Evolutionary conservation across 176 grass and related monocot species (phyloP).

Genomic region (Triticum turgidum): DNA sequence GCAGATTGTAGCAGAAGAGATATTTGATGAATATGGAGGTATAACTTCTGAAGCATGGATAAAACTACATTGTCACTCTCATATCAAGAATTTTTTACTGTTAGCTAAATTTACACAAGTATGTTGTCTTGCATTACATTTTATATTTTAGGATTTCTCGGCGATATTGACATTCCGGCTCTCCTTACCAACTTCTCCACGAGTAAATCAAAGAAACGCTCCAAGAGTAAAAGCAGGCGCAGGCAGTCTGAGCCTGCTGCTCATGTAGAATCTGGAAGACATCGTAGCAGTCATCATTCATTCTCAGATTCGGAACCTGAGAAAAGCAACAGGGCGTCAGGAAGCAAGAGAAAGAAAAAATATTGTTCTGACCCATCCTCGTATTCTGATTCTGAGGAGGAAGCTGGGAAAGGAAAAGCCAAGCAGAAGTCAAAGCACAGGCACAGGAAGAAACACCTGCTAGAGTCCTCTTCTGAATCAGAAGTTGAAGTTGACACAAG

Average conservation of each 20-base stretch:
- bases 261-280: constrained; percentile 28
- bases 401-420: constrained; percentile 46
- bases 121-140: neutral
- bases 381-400: constrained; percentile 42
- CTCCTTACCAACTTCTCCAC: constrained; percentile 68
- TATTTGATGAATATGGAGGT: constrained; percentile 99
- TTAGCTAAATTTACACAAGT: constrained; percentile 4
- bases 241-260: constrained; percentile 20
- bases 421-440: constrained; percentile 41
- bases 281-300: constrained; percentile 27
- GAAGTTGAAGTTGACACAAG: constrained; percentile 34
- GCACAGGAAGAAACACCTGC: constrained; percentile 40
- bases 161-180: constrained; percentile 62
- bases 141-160: constrained; percentile 74
- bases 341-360: constrained; percentile 59
- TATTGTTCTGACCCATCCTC: constrained; percentile 27
- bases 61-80: neutral
- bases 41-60: constrained; percentile 15
- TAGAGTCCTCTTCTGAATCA: constrained; percentile 47
- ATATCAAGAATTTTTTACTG: neutral
- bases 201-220: constrained; percentile 65
- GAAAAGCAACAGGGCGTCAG: constrained; percentile 45
- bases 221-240: constrained; percentile 60
- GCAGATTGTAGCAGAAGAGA: constrained; percentile 94
- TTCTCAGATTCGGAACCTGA: constrained; percentile 35